phyloP scores from a whole-genome alignment of 805 yeast species.

The Scheffersomyces amazonensis region DNA sequence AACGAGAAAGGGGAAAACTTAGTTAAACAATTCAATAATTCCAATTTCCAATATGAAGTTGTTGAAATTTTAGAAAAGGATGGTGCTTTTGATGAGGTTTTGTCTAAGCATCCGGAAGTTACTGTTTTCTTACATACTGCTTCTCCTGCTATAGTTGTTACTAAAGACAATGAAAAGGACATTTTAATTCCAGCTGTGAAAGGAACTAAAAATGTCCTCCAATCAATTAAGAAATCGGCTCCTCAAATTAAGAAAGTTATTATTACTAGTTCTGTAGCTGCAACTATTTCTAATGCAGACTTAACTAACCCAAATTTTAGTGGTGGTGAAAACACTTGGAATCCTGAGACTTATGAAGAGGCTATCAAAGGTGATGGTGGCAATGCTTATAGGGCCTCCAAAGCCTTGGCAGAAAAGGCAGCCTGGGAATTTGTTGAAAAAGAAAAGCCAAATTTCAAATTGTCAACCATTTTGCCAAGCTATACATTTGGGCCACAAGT shows the following conservation, averaged over 20 bases:
- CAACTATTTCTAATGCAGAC: slow-evolving; percentile 14
- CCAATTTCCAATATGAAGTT: slow-evolving; percentile 20
- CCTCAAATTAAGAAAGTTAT: slow-evolving; percentile 45
- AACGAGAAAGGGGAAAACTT: slow-evolving; percentile 39
- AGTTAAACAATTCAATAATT: slow-evolving; percentile 7
- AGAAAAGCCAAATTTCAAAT: slow-evolving; percentile 17
- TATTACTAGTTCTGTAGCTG: slow-evolving; percentile 52
- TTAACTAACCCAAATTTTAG: slow-evolving; percentile 20
- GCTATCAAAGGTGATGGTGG: slow-evolving; percentile 10
- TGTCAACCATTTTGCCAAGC: slow-evolving; percentile 17
- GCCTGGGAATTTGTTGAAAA: slow-evolving; percentile 26
- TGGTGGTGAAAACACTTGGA: slow-evolving; percentile 46
- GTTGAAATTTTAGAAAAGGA: slow-evolving; percentile 43
- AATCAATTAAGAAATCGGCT: slow-evolving; percentile 40
- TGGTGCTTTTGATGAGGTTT: slow-evolving; percentile 43
- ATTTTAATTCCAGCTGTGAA: slow-evolving; percentile 50
- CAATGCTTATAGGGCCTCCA: slow-evolving; percentile 20
- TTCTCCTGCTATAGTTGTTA: slow-evolving; percentile 45
- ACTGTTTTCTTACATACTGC: slow-evolving; percentile 56
- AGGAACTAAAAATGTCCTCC: slow-evolving; percentile 49
- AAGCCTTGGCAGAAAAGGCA: slow-evolving; percentile 23
- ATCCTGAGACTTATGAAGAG: slow-evolving; percentile 49
- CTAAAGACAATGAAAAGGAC: slow-evolving; percentile 41
- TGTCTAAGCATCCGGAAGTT: slow-evolving; percentile 47
- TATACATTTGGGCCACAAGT: slow-evolving; percentile 26